A percentile compares a stretch with the other conserved stretches of the same genome.
Conservation (phyloP, 2,329 filamentous ascomycete species). For the Stemphylium lycopersici region DNA sequence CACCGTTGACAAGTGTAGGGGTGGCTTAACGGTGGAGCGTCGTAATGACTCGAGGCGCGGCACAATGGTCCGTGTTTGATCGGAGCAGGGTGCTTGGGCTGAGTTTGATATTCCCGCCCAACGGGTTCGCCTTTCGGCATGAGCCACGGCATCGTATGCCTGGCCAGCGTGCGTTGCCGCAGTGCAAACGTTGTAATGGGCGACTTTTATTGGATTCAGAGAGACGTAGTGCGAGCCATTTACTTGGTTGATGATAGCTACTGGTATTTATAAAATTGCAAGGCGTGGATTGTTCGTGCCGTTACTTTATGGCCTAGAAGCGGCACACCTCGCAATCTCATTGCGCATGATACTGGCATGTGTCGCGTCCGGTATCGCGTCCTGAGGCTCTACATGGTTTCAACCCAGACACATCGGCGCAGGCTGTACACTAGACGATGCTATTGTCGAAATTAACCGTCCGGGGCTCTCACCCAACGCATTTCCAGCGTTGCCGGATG, state of each 20-base stretch:
- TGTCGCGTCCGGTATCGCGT: no score
- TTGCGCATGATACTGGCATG: no score
- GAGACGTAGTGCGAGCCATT: not conserved
- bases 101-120: slow-evolving; percentile 1
- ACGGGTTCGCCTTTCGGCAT: not conserved
- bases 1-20: no score
- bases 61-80: slow-evolving; percentile 5
- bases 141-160: not conserved
- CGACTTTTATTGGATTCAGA: not conserved
- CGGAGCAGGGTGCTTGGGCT: slow-evolving; percentile 3
- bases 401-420: no score
- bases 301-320: no score
- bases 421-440: no score
- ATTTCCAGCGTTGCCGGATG: not conserved
- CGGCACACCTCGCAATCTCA: no score
- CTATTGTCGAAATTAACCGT: no score
- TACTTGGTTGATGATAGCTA: not conserved
- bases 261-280: not conserved
- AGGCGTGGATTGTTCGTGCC: not conserved
- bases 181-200: no score
- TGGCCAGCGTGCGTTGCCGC: not conserved
- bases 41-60: not conserved
- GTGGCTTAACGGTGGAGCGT: not conserved
- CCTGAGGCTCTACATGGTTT: no score
- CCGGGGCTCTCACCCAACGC: no score